A percentile compares a stretch with the other conserved stretches of the same genome.
Evolutionary conservation across 495 filamentous ascomycete genomes (phyloP).

Genomic region (Neurospora intermedia): DNA sequence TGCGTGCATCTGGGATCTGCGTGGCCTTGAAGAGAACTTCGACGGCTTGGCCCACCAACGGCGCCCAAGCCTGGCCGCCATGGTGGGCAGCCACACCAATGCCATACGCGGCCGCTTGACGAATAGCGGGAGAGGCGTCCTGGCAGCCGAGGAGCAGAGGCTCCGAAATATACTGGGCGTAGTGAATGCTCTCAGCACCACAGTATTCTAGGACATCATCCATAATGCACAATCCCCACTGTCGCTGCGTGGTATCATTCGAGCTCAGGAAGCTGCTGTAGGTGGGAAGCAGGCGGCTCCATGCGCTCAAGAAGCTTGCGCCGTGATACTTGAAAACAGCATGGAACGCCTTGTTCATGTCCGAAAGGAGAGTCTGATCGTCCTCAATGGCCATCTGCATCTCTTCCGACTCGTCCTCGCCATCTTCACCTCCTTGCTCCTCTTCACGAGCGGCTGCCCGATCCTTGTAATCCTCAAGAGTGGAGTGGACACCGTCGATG

Average conservation of each 20-base stretch:
- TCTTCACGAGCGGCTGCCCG: slow-evolving; percentile 72
- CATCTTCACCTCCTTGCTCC: slow-evolving; percentile 40
- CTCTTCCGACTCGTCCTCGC: slow-evolving; percentile 72
- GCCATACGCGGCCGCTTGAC: slow-evolving; percentile 93
- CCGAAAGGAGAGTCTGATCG: slow-evolving; percentile 89
- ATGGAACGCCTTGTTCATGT: slow-evolving; percentile 99
- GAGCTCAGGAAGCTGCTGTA: slow-evolving; percentile 82
- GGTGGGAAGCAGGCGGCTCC: slow-evolving; percentile 72
- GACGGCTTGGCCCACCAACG: slow-evolving; percentile 69
- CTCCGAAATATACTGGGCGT: slow-evolving; percentile 72
- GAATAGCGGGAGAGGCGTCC: slow-evolving; percentile 79
- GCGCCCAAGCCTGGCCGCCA: slow-evolving; percentile 72
- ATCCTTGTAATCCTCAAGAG: slow-evolving; percentile 82
- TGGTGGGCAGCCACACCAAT: slow-evolving; percentile 93
- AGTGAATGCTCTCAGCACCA: slow-evolving; percentile 69
- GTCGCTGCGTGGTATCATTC: slow-evolving; percentile 78
- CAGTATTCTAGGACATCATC: slow-evolving; percentile 98
- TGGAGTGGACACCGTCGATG: slow-evolving; percentile 70
- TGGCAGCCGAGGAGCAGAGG: slow-evolving; percentile 73
- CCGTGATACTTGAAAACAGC: slow-evolving; percentile 96
- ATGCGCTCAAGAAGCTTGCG: slow-evolving; percentile 68
- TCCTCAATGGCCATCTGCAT: slow-evolving; percentile 88
- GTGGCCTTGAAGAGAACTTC: slow-evolving; percentile 75
- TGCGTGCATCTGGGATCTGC: slow-evolving; percentile 65
- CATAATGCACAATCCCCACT: slow-evolving; percentile 98